A percentile compares a stretch with the other conserved stretches of the same genome.
phyloP scores from a whole-genome alignment of 352 stramenopile species.

The Thraustochytrium sp. region DNA sequence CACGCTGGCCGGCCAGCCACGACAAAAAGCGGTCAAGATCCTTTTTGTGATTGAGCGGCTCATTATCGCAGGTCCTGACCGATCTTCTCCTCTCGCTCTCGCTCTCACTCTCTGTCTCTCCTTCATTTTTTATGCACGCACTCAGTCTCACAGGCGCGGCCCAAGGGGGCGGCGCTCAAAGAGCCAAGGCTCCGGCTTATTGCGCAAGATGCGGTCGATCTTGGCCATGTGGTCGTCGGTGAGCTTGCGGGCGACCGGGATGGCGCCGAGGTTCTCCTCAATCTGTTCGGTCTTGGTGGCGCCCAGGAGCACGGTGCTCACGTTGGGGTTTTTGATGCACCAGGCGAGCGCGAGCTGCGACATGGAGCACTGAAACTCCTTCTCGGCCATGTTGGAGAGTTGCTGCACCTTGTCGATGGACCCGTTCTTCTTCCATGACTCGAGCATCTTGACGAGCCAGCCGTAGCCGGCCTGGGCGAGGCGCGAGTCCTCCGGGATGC shows the following conservation, averaged over 20 bases:
- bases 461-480: slow-evolving; percentile 28
- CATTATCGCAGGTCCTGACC: too few species aligned
- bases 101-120: too few species aligned
- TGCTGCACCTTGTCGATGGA: slow-evolving; percentile 55
- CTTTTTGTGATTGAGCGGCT: too few species aligned
- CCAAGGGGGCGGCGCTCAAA: not conserved
- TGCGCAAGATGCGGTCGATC: slow-evolving; percentile 64
- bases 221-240: slow-evolving; percentile 62
- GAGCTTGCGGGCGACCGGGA: slow-evolving; percentile 63
- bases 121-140: too few species aligned
- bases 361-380: slow-evolving; percentile 61
- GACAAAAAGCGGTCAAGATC: too few species aligned
- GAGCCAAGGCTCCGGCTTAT: slow-evolving; percentile 43
- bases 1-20: too few species aligned
- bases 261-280: slow-evolving; percentile 66
- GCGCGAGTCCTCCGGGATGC: slow-evolving; percentile 57
- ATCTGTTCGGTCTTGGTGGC: slow-evolving; percentile 63
- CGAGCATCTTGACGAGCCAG: slow-evolving; percentile 59
- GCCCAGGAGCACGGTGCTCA: slow-evolving; percentile 61
- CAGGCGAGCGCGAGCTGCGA: slow-evolving; percentile 60
- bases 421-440: slow-evolving; percentile 57
- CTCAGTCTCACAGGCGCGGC: too few species aligned
- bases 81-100: too few species aligned
- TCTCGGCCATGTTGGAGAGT: slow-evolving; percentile 55
- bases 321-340: slow-evolving; percentile 58